Evolutionary conservation across 441 rosid species (phyloP).

Genomic region (California macrophylla): DNA sequence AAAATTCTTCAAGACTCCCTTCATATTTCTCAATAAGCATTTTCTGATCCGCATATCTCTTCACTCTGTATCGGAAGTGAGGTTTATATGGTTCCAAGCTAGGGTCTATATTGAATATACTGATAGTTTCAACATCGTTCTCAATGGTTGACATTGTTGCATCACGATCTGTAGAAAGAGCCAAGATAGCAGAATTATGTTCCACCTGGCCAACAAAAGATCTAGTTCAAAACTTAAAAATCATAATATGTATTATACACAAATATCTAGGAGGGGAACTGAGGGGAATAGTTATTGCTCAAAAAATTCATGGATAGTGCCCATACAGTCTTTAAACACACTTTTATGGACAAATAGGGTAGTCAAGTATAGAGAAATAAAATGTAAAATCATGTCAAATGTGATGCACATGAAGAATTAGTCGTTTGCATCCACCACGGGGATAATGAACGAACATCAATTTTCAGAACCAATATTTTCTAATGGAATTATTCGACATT

Average conservation of each 20-base stretch:
- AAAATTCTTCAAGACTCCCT: constrained; percentile 63
- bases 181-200: constrained; percentile 27
- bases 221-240: neutral
- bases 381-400: constrained; percentile 1
- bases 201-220: constrained; percentile 23
- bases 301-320: neutral
- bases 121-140: constrained; percentile 35
- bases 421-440: constrained; percentile 3
- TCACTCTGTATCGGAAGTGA: constrained; percentile 54
- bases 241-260: neutral
- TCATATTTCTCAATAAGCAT: constrained; percentile 47
- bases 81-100: constrained; percentile 45
- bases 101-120: constrained; percentile 43
- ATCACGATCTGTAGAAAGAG: constrained; percentile 38
- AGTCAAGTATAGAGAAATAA: neutral
- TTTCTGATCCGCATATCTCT: constrained; percentile 44
- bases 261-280: constrained; percentile 5
- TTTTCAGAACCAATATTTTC: neutral
- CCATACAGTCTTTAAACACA: neutral
- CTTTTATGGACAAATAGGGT: neutral
- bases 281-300: neutral
- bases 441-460: neutral
- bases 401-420: neutral
- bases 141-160: constrained; percentile 29
- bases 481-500: neutral